Evolutionary conservation across 78 protist genomes (phyloP), one percentile per base, ranked within the genome.

Genomic region (Cavenderia fasciculata): DNA sequence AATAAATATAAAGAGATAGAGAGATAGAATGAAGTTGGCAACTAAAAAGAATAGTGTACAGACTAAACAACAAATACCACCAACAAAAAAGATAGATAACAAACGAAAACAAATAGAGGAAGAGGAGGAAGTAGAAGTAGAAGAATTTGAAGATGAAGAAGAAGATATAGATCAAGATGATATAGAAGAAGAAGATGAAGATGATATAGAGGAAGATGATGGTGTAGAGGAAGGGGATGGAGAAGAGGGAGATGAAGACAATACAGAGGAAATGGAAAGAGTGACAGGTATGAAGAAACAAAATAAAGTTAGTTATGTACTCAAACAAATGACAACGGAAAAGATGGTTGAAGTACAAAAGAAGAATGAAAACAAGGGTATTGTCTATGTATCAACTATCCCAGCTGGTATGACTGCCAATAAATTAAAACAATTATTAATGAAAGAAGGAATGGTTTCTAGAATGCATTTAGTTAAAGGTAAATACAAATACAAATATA

Each of bases 321-420:
- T 82, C 47, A 65, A 82, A 68, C 79, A 65, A 52, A 82, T 82
- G 90, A 43, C 61, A 40, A 14, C 33, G 27, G 90, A 82, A 31
- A 82, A 54, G 19, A 57, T 82, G 18, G 11, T 18, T 36, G 51
- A 68, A 57, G 54, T 82, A 68, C 41, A 66, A 43, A 29, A 52
- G 41, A 59, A 82, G 49, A 82, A 82, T 68, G 74, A 82, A 68
- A 59, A 82, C 27, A 82, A 68, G 57, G 90, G 90, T 56, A 57
- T 82, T 14, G 31, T 68, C 33, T 82, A 82, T 68, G 21, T 82
- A n/a, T 36, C 90, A n/a, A 82, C 54, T 21, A 82, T 82, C 11
- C 90, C 90, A 61, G 46, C 62, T 41, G 68, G 52, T 38, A 82
- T 82, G 90, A 65, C 56, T 57, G 74, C 90, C 23, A 51, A 76